Conservation (phyloP, 495 filamentous ascomycete species). For the Penicillium argentinense region DNA sequence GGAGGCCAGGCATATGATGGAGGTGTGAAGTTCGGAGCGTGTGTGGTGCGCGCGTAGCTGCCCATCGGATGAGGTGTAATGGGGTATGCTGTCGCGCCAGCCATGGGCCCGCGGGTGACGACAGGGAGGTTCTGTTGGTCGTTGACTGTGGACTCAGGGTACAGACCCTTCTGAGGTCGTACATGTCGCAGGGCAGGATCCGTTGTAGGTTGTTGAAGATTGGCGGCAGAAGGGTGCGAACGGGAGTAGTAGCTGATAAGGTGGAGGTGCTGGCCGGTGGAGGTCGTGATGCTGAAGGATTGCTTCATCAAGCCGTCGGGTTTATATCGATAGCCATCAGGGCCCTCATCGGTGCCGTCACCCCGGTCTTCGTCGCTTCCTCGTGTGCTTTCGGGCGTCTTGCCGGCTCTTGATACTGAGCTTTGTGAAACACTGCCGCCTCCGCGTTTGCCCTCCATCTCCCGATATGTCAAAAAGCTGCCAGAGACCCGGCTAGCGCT, state of each 20-base stretch:
- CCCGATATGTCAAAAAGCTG: constrained; percentile 94
- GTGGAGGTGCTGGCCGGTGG: constrained; percentile 85
- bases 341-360: constrained; percentile 74
- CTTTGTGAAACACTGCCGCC: constrained; percentile 58
- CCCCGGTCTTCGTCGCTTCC: constrained; percentile 77
- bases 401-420: constrained; percentile 58
- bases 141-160: constrained; percentile 94
- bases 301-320: constrained; percentile 98
- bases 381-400: constrained; percentile 73
- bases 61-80: constrained; percentile 53
- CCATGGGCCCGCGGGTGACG: constrained; percentile 64
- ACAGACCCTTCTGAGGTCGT: constrained; percentile 84
- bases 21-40: constrained; percentile 45
- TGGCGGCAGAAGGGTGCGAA: constrained; percentile 62
- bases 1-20: constrained; percentile 62
- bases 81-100: constrained; percentile 47
- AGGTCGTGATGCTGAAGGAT: constrained; percentile 97
- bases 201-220: constrained; percentile 72
- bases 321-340: constrained; percentile 96
- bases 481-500: constrained; percentile 96
- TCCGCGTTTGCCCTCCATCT: constrained; percentile 96
- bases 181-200: constrained; percentile 84
- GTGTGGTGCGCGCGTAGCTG: constrained; percentile 48
- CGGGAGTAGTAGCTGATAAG: constrained; percentile 96
- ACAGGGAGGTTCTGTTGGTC: constrained; percentile 70